These are phyloP conservation scores for Trichoderma sp. DNA, from an alignment of 2,329 filamentous ascomycete species.

Conservation along the genomic window DNA sequence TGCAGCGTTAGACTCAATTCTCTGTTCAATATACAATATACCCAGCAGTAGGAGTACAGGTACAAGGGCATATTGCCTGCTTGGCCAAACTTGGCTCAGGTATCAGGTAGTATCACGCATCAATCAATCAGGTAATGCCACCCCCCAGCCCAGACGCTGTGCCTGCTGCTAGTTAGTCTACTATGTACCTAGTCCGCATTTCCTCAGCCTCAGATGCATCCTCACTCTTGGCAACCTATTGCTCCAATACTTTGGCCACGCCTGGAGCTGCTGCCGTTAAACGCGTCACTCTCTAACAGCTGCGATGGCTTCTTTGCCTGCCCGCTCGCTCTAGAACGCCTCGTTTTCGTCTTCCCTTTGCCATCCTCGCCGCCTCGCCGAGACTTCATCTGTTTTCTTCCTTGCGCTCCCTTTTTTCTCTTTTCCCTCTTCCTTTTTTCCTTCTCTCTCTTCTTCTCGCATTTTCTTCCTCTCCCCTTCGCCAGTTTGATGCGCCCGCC, in stretches of 20 bases:
- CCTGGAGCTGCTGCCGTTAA: not conserved
- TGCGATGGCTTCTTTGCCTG: constrained; percentile 11
- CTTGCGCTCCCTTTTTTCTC: not conserved
- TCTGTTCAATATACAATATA: too few species aligned
- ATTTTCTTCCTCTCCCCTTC: not conserved
- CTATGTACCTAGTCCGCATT: not conserved
- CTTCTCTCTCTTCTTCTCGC: not conserved
- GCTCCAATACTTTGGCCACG: constrained; percentile 2
- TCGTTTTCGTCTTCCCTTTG: not conserved
- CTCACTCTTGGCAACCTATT: constrained; percentile 8
- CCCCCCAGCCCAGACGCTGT: not conserved
- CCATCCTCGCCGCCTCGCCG: not conserved
- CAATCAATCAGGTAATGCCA: not conserved
- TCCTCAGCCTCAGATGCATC: constrained; percentile 22
- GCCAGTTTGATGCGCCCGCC: not conserved
- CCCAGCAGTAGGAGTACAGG: too few species aligned
- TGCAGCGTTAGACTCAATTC: not conserved
- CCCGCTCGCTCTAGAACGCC: constrained; percentile 9
- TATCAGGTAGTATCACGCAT: not conserved
- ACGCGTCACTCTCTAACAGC: constrained; percentile 14
- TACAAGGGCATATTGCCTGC: not conserved
- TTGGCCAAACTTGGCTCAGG: not conserved
- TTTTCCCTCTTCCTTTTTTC: not conserved
- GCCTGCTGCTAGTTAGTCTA: not conserved
- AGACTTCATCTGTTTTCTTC: not conserved